These are phyloP conservation scores for Alternaria conjuncta DNA, from an alignment of 2,329 filamentous ascomycete genomes.

Conservation along the genomic window DNA sequence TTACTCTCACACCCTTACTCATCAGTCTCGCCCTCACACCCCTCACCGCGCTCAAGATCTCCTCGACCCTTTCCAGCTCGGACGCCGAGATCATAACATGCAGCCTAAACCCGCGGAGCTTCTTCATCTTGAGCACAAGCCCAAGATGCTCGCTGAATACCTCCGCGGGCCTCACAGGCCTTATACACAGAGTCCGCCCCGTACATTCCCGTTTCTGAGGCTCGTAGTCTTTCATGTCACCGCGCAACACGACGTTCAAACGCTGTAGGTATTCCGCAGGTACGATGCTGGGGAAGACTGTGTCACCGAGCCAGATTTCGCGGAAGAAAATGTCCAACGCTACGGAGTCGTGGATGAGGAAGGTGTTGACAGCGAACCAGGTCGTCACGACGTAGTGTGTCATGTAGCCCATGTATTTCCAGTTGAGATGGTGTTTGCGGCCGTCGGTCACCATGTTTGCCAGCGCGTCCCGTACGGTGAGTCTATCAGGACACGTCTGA, in stretches of 20 bases:
- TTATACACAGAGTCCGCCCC: neutral
- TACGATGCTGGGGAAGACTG: neutral
- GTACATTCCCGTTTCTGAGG: neutral
- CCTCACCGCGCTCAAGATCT: neutral
- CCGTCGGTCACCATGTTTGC: neutral
- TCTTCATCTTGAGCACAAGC: neutral
- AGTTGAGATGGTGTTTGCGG: neutral
- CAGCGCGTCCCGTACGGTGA: neutral
- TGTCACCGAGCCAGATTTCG: neutral
- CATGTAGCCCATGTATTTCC: neutral
- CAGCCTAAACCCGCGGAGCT: neutral
- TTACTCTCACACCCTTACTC: neutral
- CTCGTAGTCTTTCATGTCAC: neutral
- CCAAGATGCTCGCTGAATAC: neutral
- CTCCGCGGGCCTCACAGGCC: neutral
- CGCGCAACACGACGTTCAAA: rapidly evolving
- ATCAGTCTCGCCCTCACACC: neutral
- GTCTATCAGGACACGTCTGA: rapidly evolving
- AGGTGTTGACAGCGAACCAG: neutral
- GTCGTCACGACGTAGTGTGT: neutral
- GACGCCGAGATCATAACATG: neutral
- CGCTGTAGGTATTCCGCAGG: neutral
- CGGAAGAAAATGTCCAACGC: neutral
- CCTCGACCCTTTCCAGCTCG: neutral
- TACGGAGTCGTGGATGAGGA: neutral